Evolutionary conservation across 768 basidiomycete genomes (phyloP).

Genomic region (Tylopilus intermedius): DNA sequence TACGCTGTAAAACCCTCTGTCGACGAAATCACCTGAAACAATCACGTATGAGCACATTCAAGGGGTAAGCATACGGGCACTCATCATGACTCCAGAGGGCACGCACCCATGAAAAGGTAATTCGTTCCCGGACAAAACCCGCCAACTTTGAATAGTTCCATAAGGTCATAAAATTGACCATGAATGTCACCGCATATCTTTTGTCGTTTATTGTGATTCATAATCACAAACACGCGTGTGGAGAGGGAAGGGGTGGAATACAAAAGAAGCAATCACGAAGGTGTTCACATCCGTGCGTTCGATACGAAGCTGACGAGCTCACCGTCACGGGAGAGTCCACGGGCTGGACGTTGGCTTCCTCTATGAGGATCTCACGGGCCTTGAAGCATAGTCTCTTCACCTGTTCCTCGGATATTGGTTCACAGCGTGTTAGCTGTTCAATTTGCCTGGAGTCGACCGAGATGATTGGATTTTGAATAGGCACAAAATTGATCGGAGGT

Average conservation of each 20-base stretch:
- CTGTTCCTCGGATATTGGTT: slow-evolving; percentile 92
- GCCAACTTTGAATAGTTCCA: slow-evolving; percentile 92
- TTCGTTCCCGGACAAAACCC: slow-evolving; percentile 90
- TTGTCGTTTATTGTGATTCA: slow-evolving; percentile 6
- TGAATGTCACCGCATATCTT: slow-evolving; percentile 96
- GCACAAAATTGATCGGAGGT: slow-evolving; percentile 24
- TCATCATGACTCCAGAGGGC: neutral
- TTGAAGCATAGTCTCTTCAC: slow-evolving; percentile 95
- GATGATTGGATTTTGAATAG: slow-evolving; percentile 13
- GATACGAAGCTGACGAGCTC: slow-evolving; percentile 29
- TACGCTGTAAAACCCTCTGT: slow-evolving; percentile 94
- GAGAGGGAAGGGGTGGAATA: neutral
- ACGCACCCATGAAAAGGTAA: slow-evolving; percentile 92
- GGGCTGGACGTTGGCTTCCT: slow-evolving; percentile 95
- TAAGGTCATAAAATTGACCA: slow-evolving; percentile 93
- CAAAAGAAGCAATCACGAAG: neutral
- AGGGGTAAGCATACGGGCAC: slow-evolving; percentile 3
- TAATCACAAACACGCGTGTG: slow-evolving; percentile 2
- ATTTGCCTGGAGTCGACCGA: slow-evolving; percentile 66
- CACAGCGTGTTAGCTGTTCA: slow-evolving; percentile 87
- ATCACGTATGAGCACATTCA: slow-evolving; percentile 3
- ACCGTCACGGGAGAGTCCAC: slow-evolving; percentile 96
- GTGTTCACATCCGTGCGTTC: slow-evolving; percentile 2
- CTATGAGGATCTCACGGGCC: slow-evolving; percentile 93
- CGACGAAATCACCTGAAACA: slow-evolving; percentile 87